A percentile compares a stretch with the other conserved stretches of the same genome.
Evolutionary conservation across 2,329 filamentous ascomycete species (phyloP).

Genomic region (Nemania serpens): DNA sequence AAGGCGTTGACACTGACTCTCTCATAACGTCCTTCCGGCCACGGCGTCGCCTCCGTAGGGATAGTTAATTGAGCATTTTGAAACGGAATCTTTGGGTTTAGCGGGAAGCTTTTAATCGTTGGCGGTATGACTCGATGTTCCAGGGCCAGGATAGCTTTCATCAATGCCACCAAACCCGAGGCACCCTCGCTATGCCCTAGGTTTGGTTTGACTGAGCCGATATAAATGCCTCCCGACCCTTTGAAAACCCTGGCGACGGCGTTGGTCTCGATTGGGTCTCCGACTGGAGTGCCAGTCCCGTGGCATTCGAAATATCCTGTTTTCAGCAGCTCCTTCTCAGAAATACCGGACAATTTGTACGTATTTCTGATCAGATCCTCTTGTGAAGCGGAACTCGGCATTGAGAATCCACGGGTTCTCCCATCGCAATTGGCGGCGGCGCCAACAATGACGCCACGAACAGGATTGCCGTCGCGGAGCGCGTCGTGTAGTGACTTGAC

Average conservation of each 20-base stretch:
- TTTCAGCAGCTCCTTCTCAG: not conserved
- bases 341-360: slow-evolving; percentile 41
- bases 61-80: slow-evolving; percentile 37
- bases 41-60: slow-evolving; percentile 37
- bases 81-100: slow-evolving; percentile 40
- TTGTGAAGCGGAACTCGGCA: slow-evolving; percentile 45
- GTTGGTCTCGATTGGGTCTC: slow-evolving; percentile 48
- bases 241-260: slow-evolving; percentile 44
- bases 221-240: slow-evolving; percentile 10
- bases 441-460: slow-evolving; percentile 40
- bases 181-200: slow-evolving; percentile 51
- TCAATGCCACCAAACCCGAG: slow-evolving; percentile 47
- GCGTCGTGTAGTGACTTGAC: slow-evolving; percentile 49
- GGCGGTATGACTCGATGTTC: slow-evolving; percentile 47
- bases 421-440: slow-evolving; percentile 44
- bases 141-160: slow-evolving; percentile 49
- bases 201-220: slow-evolving; percentile 36
- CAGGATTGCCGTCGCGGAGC: slow-evolving; percentile 46
- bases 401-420: slow-evolving; percentile 44
- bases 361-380: slow-evolving; percentile 45
- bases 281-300: slow-evolving; percentile 50
- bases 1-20: slow-evolving; percentile 42
- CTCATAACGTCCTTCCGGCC: slow-evolving; percentile 37
- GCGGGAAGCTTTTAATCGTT: slow-evolving; percentile 42
- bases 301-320: slow-evolving; percentile 36